A percentile compares a stretch with the other conserved stretches of the same genome.
phyloP scores from a whole-genome alignment of 768 basidiomycete genomes.

The Astraeus odoratus region DNA sequence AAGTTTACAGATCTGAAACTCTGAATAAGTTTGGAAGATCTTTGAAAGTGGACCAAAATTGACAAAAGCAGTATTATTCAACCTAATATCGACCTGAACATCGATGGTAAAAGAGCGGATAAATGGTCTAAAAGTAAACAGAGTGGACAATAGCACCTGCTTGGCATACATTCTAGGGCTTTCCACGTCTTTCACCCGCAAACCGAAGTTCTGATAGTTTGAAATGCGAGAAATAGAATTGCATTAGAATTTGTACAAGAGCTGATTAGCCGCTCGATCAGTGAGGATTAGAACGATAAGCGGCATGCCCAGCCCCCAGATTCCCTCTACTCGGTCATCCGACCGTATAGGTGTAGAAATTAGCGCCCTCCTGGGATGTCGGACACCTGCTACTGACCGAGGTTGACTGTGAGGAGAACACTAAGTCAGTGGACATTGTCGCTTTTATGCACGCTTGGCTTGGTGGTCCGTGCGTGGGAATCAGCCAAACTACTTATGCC shows the following conservation, averaged over 20 bases:
- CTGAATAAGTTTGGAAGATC: too few species aligned
- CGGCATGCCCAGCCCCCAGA: constrained; percentile 67
- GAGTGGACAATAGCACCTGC: too few species aligned
- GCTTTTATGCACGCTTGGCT: constrained; percentile 17
- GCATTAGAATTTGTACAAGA: constrained; percentile 39
- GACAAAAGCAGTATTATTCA: too few species aligned
- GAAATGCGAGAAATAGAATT: too few species aligned
- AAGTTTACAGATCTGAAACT: too few species aligned
- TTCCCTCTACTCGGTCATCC: constrained; percentile 43
- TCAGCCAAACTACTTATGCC: constrained; percentile 6
- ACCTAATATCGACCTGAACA: too few species aligned
- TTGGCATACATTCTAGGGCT: too few species aligned
- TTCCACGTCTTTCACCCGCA: too few species aligned
- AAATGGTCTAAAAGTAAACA: too few species aligned
- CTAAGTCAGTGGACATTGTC: constrained; percentile 7
- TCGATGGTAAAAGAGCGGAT: too few species aligned
- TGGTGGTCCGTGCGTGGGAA: constrained; percentile 53
- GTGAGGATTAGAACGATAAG: constrained; percentile 35
- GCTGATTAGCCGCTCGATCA: constrained; percentile 67
- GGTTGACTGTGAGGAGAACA: constrained; percentile 32
- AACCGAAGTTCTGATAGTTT: too few species aligned
- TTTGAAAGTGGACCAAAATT: too few species aligned
- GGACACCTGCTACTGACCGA: constrained; percentile 32
- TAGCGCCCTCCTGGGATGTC: constrained; percentile 14
- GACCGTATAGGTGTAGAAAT: constrained; percentile 11